Evolutionary conservation across 768 basidiomycete species (phyloP), one percentile per base, ranked within the genome.

Genomic region (Thelephora aurantiotincta): DNA sequence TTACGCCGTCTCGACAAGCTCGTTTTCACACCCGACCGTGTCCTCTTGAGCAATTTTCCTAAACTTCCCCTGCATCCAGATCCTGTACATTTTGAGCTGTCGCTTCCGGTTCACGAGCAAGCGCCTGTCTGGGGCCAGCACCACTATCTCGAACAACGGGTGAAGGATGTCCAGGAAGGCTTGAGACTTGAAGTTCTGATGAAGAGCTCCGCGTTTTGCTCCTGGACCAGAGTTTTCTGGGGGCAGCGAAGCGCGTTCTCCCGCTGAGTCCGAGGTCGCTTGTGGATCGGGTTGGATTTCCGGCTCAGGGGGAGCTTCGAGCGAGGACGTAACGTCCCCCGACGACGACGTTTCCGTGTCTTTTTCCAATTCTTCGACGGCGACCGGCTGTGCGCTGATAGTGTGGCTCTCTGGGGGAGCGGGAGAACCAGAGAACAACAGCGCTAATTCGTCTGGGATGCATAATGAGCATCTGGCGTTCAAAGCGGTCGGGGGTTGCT

Each of bases 21-120:
- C 20, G 44, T 45, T 45, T n/a, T 45, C 18, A 9, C 44, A 9
- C 18, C 30, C 22, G 18, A 9, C 9, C 44, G 44, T 9, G 20
- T n/a, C n/a, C 11, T 19, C 7, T 4, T 22, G 7, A 16, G n/a
- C 3, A 11, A 70, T 35, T 60, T 82, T 86, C 50, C 69, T 68
- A 58, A 90, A 90, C 58, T 81, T 83, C 0, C 77, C 87, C 63
- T 93, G 90, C 80, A 92, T 78, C 90, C 90, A 94, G 0, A 92
- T 84, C 42, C 96, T 71, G 60, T 94, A 97, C 96, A 99, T 99
- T 64, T 94, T 94, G 45, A 96, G 65, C 65, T 92, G 85, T 50
- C 88, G 71, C 65, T 96, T 97, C 42, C 96, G 73, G 58, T 99
- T 99, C 46, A 99, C 81, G 38, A 98, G 70, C 48, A 99, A 65